These are phyloP conservation scores for Aspergillus oerlinghausenensis DNA, from an alignment of 2,329 filamentous ascomycete genomes.

Conservation along the genomic window DNA sequence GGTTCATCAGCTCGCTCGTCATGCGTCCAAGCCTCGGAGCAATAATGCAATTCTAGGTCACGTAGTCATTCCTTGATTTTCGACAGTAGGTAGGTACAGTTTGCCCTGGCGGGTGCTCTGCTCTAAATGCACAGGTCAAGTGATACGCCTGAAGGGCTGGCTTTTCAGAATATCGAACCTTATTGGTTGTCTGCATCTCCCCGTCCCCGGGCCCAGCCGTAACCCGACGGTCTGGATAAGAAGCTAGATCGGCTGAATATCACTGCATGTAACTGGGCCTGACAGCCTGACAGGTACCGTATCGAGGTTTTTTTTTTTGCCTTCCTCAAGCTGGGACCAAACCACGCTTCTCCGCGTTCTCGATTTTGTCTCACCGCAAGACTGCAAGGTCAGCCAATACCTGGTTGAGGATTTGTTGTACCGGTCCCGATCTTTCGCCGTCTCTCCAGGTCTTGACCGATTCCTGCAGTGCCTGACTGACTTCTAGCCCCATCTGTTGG, in stretches of 20 bases:
- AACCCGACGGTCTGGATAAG: neutral
- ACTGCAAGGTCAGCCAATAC: slow-evolving; percentile 16
- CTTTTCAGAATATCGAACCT: neutral
- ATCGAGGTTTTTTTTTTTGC: neutral
- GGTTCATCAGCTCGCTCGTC: neutral
- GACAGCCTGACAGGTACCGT: neutral
- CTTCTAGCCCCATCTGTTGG: slow-evolving; percentile 13
- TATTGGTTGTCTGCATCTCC: neutral
- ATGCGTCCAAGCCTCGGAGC: neutral
- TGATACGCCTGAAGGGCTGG: neutral
- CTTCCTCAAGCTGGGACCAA: neutral
- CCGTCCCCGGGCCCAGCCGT: neutral
- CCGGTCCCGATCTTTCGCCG: slow-evolving; percentile 36
- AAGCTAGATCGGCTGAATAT: neutral
- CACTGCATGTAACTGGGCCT: neutral
- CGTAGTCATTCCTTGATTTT: neutral
- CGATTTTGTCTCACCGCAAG: slow-evolving; percentile 1
- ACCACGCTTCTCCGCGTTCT: neutral
- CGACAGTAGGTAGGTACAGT: neutral
- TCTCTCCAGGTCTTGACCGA: slow-evolving; percentile 32
- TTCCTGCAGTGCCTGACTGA: slow-evolving; percentile 19
- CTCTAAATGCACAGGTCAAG: neutral
- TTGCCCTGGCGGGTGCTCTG: neutral
- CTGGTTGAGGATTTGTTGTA: slow-evolving; percentile 33
- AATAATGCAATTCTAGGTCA: neutral